These are phyloP conservation scores for Tulasnella sp. DNA, from an alignment of 768 basidiomycete species.

Conservation along the genomic window DNA sequence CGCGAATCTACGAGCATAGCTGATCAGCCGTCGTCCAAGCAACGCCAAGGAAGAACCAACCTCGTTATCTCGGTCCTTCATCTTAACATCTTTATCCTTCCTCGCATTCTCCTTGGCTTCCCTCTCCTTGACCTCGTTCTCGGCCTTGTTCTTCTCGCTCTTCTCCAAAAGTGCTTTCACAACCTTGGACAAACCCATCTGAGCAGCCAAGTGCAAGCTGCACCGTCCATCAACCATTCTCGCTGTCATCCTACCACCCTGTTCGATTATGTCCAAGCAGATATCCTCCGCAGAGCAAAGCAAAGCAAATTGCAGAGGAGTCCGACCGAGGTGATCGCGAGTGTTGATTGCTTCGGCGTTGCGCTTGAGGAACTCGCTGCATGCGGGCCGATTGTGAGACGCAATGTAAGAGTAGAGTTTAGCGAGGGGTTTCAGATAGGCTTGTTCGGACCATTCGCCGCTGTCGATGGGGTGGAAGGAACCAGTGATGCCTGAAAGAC, in stretches of 20 bases:
- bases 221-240: slow-evolving; percentile 56
- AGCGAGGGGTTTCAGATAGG: slow-evolving; percentile 54
- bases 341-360: slow-evolving; percentile 41
- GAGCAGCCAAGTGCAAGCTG: slow-evolving; percentile 55
- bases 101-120: slow-evolving; percentile 15
- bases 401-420: slow-evolving; percentile 58
- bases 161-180: slow-evolving; percentile 52
- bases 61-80: slow-evolving; percentile 35
- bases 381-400: slow-evolving; percentile 43
- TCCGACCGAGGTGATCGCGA: slow-evolving; percentile 61
- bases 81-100: neutral
- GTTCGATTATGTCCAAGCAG: slow-evolving; percentile 51
- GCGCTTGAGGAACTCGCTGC: slow-evolving; percentile 44
- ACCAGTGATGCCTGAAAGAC: slow-evolving; percentile 44
- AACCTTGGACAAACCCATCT: slow-evolving; percentile 38
- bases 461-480: slow-evolving; percentile 65
- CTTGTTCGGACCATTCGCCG: slow-evolving; percentile 61
- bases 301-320: slow-evolving; percentile 56
- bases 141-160: slow-evolving; percentile 42
- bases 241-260: slow-evolving; percentile 54
- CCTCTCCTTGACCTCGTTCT: slow-evolving; percentile 34
- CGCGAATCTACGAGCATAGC: slow-evolving; percentile 30
- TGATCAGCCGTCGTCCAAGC: neutral
- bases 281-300: slow-evolving; percentile 47
- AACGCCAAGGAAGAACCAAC: neutral